Evolutionary conservation across 139 green algal genomes (phyloP), one percentile per base, ranked within the genome.

Genomic region (Ostreobium quekettii): DNA sequence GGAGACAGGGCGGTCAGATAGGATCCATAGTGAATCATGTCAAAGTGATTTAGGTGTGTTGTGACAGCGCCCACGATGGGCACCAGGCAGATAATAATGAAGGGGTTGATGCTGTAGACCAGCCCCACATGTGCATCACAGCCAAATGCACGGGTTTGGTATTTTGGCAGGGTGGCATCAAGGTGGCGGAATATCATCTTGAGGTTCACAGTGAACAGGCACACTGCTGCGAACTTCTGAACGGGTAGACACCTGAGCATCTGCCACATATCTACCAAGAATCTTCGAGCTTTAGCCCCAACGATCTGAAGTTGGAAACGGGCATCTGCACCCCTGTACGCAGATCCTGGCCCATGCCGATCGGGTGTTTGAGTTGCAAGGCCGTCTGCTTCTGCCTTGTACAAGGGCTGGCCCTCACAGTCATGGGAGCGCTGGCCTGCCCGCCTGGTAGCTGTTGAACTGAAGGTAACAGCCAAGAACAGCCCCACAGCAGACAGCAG

Each of bases 101-200:
- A 48, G 4, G 80, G 80, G 30, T 87, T 87, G 70, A 87, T 87
- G 38, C 46, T 60, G 64, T 87, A 87, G 28, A 87, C 74, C 26
- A 60, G 38, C 30, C 81, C 81, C 5, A 85, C 73, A 37, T 72
- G 81, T 2, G 73, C 65, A 59, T 70, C n/a, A 56, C 80, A 84
- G 53, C 81, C 81, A 71, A 82, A 87, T 1, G 59, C 48, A 32
- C 80, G 74, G 3, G 64, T n/a, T 29, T 66, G 60, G 47, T 64
- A 82, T 67, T 86, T 86, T 35, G 80, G 80, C 26, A 86, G 64
- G 7, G 72, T 87, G 60, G 76, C 77, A 37, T 87, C 81, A 5
- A 87, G 42, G 65, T 85, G 75, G n/a, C 80, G 58, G 36, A 87
- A 87, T 19, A 87, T 69, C 4, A 31, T 32, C 59, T 83, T 87